phyloP scores from a whole-genome alignment of 2,329 filamentous ascomycete species.

The Akanthomyces muscarius region DNA sequence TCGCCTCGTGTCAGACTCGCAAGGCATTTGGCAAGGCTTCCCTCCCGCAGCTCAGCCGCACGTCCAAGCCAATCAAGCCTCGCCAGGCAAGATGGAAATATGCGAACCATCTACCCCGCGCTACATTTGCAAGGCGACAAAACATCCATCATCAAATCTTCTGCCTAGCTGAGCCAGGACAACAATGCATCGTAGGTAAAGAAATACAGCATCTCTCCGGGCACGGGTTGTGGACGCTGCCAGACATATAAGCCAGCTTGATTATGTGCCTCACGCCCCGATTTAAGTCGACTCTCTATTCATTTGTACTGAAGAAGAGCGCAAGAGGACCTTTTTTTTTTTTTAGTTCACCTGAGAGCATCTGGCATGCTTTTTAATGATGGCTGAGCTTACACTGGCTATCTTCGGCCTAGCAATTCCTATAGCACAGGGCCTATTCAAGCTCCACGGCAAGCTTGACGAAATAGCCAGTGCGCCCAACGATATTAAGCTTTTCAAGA shows the following conservation, averaged over 20 bases:
- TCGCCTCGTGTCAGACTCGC: neutral
- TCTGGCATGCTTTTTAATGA: neutral
- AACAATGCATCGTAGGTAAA: too few species aligned
- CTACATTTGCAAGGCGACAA: neutral
- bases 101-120: slow-evolving; percentile 1
- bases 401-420: neutral
- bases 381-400: neutral
- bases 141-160: neutral
- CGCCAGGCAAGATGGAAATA: neutral
- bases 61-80: neutral
- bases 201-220: too few species aligned
- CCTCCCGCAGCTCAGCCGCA: neutral
- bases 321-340: too few species aligned
- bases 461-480: neutral
- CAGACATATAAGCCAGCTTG: too few species aligned
- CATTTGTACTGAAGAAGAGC: too few species aligned
- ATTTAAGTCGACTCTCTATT: too few species aligned
- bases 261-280: too few species aligned
- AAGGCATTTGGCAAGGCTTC: neutral
- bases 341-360: neutral
- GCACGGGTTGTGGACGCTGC: too few species aligned
- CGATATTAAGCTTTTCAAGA: neutral
- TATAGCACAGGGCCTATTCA: neutral
- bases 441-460: neutral
- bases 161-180: too few species aligned